Conservation (phyloP, 768 basidiomycete genomes). For the Suillus brevipes region DNA sequence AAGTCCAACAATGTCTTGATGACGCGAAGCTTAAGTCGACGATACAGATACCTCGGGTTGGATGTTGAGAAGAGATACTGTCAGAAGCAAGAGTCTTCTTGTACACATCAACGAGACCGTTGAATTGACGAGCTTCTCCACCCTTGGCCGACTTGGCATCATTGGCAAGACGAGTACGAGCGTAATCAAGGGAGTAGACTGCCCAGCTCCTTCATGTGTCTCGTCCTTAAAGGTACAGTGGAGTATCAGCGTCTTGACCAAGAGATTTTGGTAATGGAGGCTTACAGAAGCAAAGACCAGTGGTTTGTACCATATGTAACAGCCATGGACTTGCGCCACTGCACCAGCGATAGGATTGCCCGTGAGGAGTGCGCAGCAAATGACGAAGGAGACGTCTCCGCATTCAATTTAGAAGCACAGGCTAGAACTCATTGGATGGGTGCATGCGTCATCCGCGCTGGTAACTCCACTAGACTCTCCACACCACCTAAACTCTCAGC, state of each 20-base stretch:
- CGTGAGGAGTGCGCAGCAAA: slow-evolving; percentile 46
- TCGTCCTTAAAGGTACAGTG: background rate
- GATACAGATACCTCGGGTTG: no score
- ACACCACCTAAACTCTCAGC: slow-evolving; percentile 93
- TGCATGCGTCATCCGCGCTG: slow-evolving; percentile 89
- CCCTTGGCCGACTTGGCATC: no score
- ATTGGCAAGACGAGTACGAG: no score
- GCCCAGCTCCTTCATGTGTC: no score
- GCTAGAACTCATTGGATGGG: no score
- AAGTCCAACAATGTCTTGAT: slow-evolving; percentile 90
- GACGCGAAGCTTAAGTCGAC: slow-evolving; percentile 88
- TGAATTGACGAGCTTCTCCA: no score
- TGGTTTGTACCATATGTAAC: slow-evolving; percentile 42
- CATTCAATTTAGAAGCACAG: no score
- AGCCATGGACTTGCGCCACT: slow-evolving; percentile 36
- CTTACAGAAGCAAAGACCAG: slow-evolving; percentile 47
- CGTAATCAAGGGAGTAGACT: no score
- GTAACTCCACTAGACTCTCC: slow-evolving; percentile 87
- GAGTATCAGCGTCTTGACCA: background rate
- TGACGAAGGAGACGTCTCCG: slow-evolving; percentile 43
- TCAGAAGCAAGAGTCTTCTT: no score
- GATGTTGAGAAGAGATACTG: no score
- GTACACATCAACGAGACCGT: no score
- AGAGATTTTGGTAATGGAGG: background rate
- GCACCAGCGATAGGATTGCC: slow-evolving; percentile 58